Evolutionary conservation across 257 asterid species (phyloP), one percentile per base, ranked within the genome.

Genomic region (Solanum corneliomulleri): DNA sequence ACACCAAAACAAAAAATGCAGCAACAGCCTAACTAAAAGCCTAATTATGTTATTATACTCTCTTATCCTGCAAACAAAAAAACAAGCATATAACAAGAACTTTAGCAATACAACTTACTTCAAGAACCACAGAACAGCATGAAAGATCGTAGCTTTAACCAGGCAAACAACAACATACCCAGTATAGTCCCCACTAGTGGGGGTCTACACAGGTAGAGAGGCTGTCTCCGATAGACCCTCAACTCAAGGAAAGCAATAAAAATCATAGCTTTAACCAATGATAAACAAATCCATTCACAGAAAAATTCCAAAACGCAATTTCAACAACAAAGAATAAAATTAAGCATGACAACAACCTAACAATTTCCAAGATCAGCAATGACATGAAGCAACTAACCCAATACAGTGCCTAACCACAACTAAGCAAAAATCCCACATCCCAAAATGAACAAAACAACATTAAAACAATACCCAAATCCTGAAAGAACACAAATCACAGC

Each of bases 1-100:
- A 90, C 91, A 90, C 87, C 93, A 93, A 72, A 87, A 35, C 27
- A 13, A 45, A 64, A 90, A 93, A 92, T 89, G 92, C 87, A 87
- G 88, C 21, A 85, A 21, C 82, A 62, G 45, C 49, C 71, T 62
- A 44, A 86, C 75, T 76, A 72, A 71, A 84, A 33, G 45, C 31
- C 70, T 60, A 58, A 66, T 47, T 84, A 52, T 25, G 18, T 49
- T 49, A 82, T 83, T 74, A 44, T 33, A 70, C 71, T 85, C 87
- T 74, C 39, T 66, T 66, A 42, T 27, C 90, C 90, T 84, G 85
- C 86, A 84, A 56, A 76, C 69, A 10, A 21, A 72, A 71, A 21
- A 41, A 78, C 70, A 58, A 49, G 69, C 42, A 58, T 31, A 85
- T 42, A 72, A 71, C 87, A 27, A 88, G 9, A 66, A 49, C 33